Base-by-base conservation (phyloP, 192 early-diverging fungal genomes). In the Coemansia nantahalensis region DNA sequence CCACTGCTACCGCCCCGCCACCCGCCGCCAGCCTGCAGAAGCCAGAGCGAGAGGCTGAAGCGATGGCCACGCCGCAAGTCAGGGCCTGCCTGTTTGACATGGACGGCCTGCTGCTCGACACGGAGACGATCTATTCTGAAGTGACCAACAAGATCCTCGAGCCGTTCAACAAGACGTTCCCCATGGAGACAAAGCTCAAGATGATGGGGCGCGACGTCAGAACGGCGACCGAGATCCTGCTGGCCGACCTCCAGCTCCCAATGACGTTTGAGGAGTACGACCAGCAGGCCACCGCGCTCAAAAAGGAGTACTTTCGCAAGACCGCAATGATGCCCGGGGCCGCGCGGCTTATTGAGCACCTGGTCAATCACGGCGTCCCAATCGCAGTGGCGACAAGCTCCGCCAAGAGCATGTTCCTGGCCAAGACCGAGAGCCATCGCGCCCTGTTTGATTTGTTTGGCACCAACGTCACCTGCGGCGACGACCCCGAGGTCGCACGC, bases 311-410 rank as follows among this genome's bases (percentile, higher is more conserved):
- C 19, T 93, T 93, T 50, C 84, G 86, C 23, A 45, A 74, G 44
- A 79, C 82, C 23, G 61, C 79, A 28, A 77, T 88, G 38, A 80
- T 93, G 45, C 84, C 83, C 10, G 86, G 86, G 16, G 84, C 80
- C 8, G 78, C 77, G 59, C 72, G 62, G 31, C 77, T 97, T 3
- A 68, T 97, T 38, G 65, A 61, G 28, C 90, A 97, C 46, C 65
- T 97, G 56, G 78, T 86, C 35, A 55, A 51, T 10, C 70, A 86
- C 61, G 72, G 79, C 5, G 78, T 97, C 18, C 91, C 91, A 6
- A 93, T 97, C 30, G 88, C 84, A 2, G 65, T 78, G 1, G 90
- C 91, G 0, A 96, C 95, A 2, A 88, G 88, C 45, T 95, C 92
- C 7, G 77, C 80, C 52, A 80, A 83, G n/a, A 44, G 68, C 13